Conservation (phyloP, 2,329 filamentous ascomycete species). For the Xylariales sp. region DNA sequence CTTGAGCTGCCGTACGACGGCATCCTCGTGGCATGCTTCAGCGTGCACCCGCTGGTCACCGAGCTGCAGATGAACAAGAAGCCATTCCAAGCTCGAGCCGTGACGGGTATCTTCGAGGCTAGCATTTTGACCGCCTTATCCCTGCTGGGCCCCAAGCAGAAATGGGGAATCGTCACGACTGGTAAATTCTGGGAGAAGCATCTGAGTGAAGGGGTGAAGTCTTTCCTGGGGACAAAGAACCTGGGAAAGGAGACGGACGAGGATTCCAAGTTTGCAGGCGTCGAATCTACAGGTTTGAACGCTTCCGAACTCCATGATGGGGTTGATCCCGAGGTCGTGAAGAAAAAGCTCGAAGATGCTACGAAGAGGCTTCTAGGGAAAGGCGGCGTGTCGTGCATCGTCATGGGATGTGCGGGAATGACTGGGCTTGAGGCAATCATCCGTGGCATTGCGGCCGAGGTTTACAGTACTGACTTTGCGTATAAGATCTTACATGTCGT, state of each 20-base stretch:
- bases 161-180: conserved; percentile 86
- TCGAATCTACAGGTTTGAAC: conserved; percentile 75
- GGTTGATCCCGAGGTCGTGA: conserved; percentile 59
- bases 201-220: conserved; percentile 58
- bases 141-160: conserved; percentile 36
- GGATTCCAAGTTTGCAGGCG: conserved; percentile 64
- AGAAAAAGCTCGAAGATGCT: conserved; percentile 61
- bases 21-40: conserved; percentile 87
- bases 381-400: conserved; percentile 60
- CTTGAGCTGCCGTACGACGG: conserved; percentile 55
- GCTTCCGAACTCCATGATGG: conserved; percentile 75
- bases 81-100: conserved; percentile 41
- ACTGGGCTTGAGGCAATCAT: conserved; percentile 77
- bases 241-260: conserved; percentile 19
- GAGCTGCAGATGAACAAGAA: conserved; percentile 39
- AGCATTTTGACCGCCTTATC: conserved; percentile 64
- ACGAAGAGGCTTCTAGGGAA: conserved; percentile 59
- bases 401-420: conserved; percentile 90
- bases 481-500: conserved; percentile 59
- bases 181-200: conserved; percentile 78
- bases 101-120: conserved; percentile 85
- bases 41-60: conserved; percentile 71
- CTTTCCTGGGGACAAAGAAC: conserved; percentile 55
- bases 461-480: conserved; percentile 56
- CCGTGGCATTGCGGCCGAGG: conserved; percentile 59